Conservation (phyloP, 2,329 filamentous ascomycete species). For the Fusarium sp. region DNA sequence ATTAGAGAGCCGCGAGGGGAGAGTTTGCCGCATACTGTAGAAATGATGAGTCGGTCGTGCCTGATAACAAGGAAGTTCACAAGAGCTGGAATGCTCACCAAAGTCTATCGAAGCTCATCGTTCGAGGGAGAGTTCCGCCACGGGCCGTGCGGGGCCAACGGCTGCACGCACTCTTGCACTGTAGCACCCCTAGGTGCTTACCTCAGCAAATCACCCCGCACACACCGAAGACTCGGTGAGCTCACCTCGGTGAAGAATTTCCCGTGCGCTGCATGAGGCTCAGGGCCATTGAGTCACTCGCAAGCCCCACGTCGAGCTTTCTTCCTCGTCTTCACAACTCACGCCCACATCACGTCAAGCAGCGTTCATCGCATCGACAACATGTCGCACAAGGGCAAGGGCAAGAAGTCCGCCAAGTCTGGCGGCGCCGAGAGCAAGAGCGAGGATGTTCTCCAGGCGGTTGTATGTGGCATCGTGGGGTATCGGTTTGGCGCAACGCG, state of each 20-base stretch:
- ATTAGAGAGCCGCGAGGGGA: neutral
- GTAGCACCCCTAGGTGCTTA: constrained; percentile 15
- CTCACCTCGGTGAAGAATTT: constrained; percentile 47
- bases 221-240: constrained; percentile 29
- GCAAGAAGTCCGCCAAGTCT: constrained; percentile 65
- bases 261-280: constrained; percentile 9
- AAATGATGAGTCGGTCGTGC: constrained; percentile 6
- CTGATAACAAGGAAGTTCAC: neutral
- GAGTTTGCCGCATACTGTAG: neutral
- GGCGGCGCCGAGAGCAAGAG: constrained; percentile 64
- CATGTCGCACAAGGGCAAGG: constrained; percentile 65
- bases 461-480: constrained; percentile 57
- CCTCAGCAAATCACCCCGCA: constrained; percentile 17
- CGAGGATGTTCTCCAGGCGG: constrained; percentile 69
- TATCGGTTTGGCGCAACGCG: constrained; percentile 29
- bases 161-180: neutral
- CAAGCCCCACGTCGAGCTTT: constrained; percentile 27
- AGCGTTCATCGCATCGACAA: constrained; percentile 23
- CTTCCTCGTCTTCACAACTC: constrained; percentile 32
- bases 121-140: constrained; percentile 6
- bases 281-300: constrained; percentile 47
- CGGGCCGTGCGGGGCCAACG: neutral
- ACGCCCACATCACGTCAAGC: constrained; percentile 20
- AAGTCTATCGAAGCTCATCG: constrained; percentile 29
- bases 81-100: constrained; percentile 33